Evolutionary conservation across 345 rosid species (phyloP).

Genomic region (Boechera divaricarpa): DNA sequence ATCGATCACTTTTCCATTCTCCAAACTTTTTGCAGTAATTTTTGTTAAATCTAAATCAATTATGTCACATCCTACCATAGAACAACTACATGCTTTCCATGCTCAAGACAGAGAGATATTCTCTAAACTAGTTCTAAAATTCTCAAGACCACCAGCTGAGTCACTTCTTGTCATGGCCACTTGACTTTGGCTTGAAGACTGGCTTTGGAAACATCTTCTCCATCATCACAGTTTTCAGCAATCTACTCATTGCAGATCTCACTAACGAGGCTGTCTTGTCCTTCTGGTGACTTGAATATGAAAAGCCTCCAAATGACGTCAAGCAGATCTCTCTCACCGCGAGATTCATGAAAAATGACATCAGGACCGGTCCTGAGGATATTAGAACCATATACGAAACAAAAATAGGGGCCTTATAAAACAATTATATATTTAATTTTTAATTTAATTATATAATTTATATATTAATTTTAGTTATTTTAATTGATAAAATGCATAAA

Average conservation of each 20-base stretch:
- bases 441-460: too few species aligned
- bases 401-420: too few species aligned
- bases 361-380: too few species aligned
- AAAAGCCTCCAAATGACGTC: neutral
- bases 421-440: too few species aligned
- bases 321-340: slow-evolving; percentile 39
- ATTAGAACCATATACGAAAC: too few species aligned
- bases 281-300: slow-evolving; percentile 27
- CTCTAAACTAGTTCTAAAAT: slow-evolving; percentile 36
- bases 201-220: slow-evolving; percentile 40
- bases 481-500: too few species aligned
- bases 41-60: neutral
- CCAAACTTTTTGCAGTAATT: neutral
- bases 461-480: too few species aligned
- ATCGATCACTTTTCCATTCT: neutral
- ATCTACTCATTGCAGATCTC: slow-evolving; percentile 26
- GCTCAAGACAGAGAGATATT: slow-evolving; percentile 47
- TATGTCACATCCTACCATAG: slow-evolving; percentile 31
- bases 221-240: slow-evolving; percentile 14
- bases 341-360: neutral
- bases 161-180: slow-evolving; percentile 52
- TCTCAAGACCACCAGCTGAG: slow-evolving; percentile 44
- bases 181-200: slow-evolving; percentile 55
- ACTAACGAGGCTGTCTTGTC: slow-evolving; percentile 44
- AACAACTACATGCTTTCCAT: slow-evolving; percentile 38